A percentile compares a stretch with the other conserved stretches of the same genome.
These are phyloP conservation scores for Candida chauliodis DNA, from an alignment of 805 yeast species.

Conservation along the genomic window DNA sequence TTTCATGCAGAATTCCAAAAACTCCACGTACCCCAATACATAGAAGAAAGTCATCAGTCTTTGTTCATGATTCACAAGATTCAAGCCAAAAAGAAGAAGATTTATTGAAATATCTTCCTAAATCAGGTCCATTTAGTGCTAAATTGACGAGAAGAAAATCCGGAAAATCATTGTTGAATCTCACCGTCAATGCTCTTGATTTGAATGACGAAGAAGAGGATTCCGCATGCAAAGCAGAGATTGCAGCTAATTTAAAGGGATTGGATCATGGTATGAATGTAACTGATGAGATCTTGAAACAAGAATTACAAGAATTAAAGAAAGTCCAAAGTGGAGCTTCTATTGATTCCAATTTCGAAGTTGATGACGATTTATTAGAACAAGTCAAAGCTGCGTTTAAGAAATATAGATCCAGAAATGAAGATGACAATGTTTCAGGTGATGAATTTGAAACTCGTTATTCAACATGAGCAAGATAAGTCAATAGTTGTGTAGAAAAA, in stretches of 20 bases:
- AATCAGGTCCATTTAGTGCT: constrained; percentile 48
- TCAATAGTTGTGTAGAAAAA: neutral
- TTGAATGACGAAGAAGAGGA: constrained; percentile 49
- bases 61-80: constrained; percentile 11
- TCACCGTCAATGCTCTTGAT: constrained; percentile 66
- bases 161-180: constrained; percentile 66
- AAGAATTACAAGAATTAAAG: constrained; percentile 16
- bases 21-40: constrained; percentile 30
- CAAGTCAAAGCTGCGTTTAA: constrained; percentile 36
- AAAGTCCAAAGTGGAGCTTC: constrained; percentile 24
- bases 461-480: neutral
- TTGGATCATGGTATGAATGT: constrained; percentile 8
- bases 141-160: constrained; percentile 62
- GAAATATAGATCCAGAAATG: constrained; percentile 23
- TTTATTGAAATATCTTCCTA: constrained; percentile 42
- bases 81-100: constrained; percentile 15
- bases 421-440: constrained; percentile 41
- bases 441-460: constrained; percentile 55
- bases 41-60: constrained; percentile 24
- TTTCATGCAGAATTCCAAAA: constrained; percentile 55
- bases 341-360: constrained; percentile 24
- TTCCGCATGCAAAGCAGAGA: constrained; percentile 16
- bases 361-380: constrained; percentile 29
- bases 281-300: constrained; percentile 13
- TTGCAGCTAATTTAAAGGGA: constrained; percentile 6